Base-by-base conservation (phyloP, 169 alveolate genomes). In the Plasmodium gaboni region DNA sequence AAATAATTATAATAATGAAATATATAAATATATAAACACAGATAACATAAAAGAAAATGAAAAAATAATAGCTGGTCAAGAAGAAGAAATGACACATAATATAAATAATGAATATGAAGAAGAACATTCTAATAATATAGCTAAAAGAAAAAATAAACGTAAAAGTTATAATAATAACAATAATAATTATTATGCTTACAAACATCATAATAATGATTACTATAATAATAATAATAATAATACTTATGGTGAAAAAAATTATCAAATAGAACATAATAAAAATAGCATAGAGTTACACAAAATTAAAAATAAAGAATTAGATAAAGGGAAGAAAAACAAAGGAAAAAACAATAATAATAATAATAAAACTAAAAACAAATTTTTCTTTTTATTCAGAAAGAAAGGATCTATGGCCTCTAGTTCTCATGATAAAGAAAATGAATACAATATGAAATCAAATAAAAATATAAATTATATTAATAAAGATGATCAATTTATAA, bases 291-390 rank as follows among this genome's bases (percentile, higher is more conserved):
- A 80, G 22, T 19, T 24, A 1, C 44, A 73, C 50, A 42, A 19
- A 28, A 73, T 73, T 38, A 38, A 4, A 12, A 73, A 59, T 48
- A 59, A 59, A 24, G 87, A 73, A 8, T 53, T 73, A 22, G 38
- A 26, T n/a, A 73, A 73, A 61, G 87, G 60, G 15, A 73, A 73
- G 59, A 73, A 73, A 57, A 55, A 24, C n/a, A 72, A 72, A 53
- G 69, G 28, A 50, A 72, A 24, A 44, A 32, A 32, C 6, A 32
- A 32, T 32, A 32, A 32, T 32, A 22, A 3, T 17, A 70, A 32
- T 17, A 57, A 13, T 44, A 73, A 26, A 59, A 15, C 44, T 42
- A 73, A 59, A 48, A 59, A 59, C 26, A 73, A 73, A 73, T 17
- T 73, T 26, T n/a, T 73, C 19, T 64, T 9, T 24, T 63, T 73